Evolutionary conservation across 306 rosid species (phyloP), one percentile per base, ranked within the genome.

Genomic region (Astragalus glycyphyllos): DNA sequence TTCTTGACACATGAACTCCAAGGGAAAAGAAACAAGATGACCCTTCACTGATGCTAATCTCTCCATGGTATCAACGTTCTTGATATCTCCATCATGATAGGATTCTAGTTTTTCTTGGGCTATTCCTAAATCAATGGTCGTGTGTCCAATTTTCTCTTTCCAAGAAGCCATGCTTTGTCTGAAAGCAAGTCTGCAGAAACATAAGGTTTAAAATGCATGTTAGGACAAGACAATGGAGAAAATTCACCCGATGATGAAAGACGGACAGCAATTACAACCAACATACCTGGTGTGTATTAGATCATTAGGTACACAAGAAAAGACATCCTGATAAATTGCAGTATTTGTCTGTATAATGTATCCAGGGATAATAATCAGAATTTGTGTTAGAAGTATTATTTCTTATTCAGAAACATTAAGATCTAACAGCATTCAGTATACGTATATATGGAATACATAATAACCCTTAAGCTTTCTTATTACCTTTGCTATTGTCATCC

Each of bases 401-500:
- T 55, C 41, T 49, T 58, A 32, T 65, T 44, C 53, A 71, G 31
- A 70, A 63, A 20, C 73, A 75, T 20, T 5, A 23, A 23, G 50
- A 75, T 53, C 65, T 31, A 38, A 3, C 17, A 58, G 51, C 20
- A 74, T 37, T 61, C 50, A 3, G 57, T 42, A 14, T 26, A 26
- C 31, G 4, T 26, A 26, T 26, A 26, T 26, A 26, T 26, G 56
- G 2, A 58, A 50, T 46, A 37, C 58, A 38, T 48, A 58, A 20
- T 20, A 68, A 42, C 61, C 17, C 41, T n/a, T 69, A 20, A 55
- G 59, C 16, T 49, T 44, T 64, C 13, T 55, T 32, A 17, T 38
- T 77, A 91, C 99, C 99, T 94, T 94, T 15, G 99, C 97, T 65
- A 89, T 89, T 65, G 87, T 85, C 99, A 89, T 83, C 99, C 99